Base-by-base conservation (phyloP, 768 basidiomycete genomes). In the Boletus pseudo-olivaceus region DNA sequence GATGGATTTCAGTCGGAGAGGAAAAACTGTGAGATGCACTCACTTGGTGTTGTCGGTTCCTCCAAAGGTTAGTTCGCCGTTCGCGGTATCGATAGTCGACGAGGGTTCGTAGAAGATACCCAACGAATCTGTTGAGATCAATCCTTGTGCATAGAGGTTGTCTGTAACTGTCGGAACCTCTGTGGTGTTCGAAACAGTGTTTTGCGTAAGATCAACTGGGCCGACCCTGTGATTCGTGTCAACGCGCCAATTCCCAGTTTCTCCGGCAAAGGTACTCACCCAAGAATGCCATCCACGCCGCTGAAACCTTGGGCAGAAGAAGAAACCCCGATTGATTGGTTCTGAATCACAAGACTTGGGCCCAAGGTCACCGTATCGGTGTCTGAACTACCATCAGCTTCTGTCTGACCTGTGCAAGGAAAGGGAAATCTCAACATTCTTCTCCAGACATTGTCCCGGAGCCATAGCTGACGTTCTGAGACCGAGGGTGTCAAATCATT, bases 1-100 rank as follows among this genome's bases (percentile, higher is more conserved):
- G 33, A 44, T 42, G 12, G 38, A 26, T 19, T 30, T 34, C 15
- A 32, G 38, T 19, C n/a, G 27, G 7, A 29, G n/a, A 49, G n/a
- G 42, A 43, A 26, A 29, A 3, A 42, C 1, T 1, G 14, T 38
- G 37, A 41, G 33, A 32, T 1, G 9, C n/a, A 19, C 46, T 63
- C 55, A 79, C 78, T 78, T 82, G 48, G 68, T 61, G 5, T 56
- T 57, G 57, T 84, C 83, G n/a, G 73, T 69, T 7, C 75, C 75
- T 45, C 83, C 83, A 54, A 84, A 82, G 7, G 73, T 76, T 23
- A 85, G 70, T 62, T 83, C 81, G 45, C 83, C 83, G 57, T 84
- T 82, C 32, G 70, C 59, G 11, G 67, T 64, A 11, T 60, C 53
- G 4, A 59, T 42, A 9, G 60, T 47, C 1, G 78, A 78, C 5